Conservation (phyloP, 2,329 filamentous ascomycete genomes). For the Hypoxylon sp. region DNA sequence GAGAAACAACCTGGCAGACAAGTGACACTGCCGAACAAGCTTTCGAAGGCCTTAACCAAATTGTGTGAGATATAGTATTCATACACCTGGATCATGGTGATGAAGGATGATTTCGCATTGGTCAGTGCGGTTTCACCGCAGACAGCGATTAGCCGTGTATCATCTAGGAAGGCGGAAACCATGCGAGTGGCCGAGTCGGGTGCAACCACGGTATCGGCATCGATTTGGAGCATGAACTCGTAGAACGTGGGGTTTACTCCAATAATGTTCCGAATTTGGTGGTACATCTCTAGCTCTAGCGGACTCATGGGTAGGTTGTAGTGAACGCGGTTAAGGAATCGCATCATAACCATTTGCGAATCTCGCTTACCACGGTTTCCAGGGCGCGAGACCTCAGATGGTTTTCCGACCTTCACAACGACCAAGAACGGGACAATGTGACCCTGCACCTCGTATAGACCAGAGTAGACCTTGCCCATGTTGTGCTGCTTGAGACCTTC, state of each 20-base stretch:
- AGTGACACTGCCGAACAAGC: conserved; percentile 95
- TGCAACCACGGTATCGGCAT: conserved; percentile 95
- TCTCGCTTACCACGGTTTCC: conserved; percentile 99
- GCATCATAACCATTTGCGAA: conserved; percentile 98
- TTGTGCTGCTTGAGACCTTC: conserved; percentile 98
- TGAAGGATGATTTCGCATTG: conserved; percentile 92
- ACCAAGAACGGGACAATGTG: conserved; percentile 99
- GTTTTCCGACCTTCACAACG: conserved; percentile 97
- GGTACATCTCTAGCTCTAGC: conserved; percentile 97
- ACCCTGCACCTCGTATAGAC: conserved; percentile 96
- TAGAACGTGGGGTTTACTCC: conserved; percentile 99
- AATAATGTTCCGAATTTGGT: conserved; percentile 98
- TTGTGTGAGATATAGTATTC: conserved; percentile 99
- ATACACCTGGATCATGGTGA: conserved; percentile 99
- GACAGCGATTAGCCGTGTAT: conserved; percentile 92
- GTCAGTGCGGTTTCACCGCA: conserved; percentile 95
- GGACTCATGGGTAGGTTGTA: conserved; percentile 98
- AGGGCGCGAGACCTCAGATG: conserved; percentile 93
- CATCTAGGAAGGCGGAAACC: conserved; percentile 89
- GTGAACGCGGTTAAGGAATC: conserved; percentile 98
- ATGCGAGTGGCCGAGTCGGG: conserved; percentile 92
- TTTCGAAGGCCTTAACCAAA: conserved; percentile 95
- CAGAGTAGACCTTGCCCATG: conserved; percentile 99
- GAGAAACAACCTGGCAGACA: conserved; percentile 99
- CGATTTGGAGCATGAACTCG: conserved; percentile 95